These are phyloP conservation scores for Lentinula detonsa DNA, from an alignment of 768 basidiomycete genomes.

Conservation along the genomic window DNA sequence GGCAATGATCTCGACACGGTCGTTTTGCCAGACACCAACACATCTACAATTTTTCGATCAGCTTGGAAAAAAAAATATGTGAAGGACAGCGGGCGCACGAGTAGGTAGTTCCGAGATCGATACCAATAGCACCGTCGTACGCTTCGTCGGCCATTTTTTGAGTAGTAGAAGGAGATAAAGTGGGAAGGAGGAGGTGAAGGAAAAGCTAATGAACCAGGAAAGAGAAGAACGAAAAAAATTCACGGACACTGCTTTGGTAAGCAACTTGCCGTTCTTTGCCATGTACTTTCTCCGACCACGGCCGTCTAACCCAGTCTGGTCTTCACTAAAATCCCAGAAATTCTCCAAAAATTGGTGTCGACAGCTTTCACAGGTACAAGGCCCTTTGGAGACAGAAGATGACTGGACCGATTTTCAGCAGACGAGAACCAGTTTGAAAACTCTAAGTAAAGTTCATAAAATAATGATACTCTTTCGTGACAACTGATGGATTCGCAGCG, in stretches of 20 bases:
- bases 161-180: conserved; percentile 21
- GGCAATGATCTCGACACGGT: conserved; percentile 99
- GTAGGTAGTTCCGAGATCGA: conserved; percentile 97
- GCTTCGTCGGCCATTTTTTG: conserved; percentile 74
- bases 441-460: conserved; percentile 39
- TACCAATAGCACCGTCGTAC: conserved; percentile 96
- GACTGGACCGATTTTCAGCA: conserved; percentile 66
- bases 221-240: conserved; percentile 29
- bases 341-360: conserved; percentile 11
- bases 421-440: conserved; percentile 47
- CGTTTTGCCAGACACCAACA: conserved; percentile 99
- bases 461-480: conserved; percentile 9
- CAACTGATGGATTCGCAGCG: conserved; percentile 30
- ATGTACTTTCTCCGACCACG: neutral
- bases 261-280: conserved; percentile 24
- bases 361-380: conserved; percentile 9
- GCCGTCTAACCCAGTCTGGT: neutral
- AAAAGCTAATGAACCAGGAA: conserved; percentile 10
- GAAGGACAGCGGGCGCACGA: conserved; percentile 46
- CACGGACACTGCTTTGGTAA: conserved; percentile 45
- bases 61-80: conserved; percentile 15
- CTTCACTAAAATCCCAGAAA: neutral
- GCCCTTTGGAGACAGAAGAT: conserved; percentile 36
- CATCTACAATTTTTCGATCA: conserved; percentile 47
- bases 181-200: conserved; percentile 24